These are phyloP conservation scores for Sarocladium kiliense DNA, from an alignment of 2,329 filamentous ascomycete species.

Conservation along the genomic window DNA sequence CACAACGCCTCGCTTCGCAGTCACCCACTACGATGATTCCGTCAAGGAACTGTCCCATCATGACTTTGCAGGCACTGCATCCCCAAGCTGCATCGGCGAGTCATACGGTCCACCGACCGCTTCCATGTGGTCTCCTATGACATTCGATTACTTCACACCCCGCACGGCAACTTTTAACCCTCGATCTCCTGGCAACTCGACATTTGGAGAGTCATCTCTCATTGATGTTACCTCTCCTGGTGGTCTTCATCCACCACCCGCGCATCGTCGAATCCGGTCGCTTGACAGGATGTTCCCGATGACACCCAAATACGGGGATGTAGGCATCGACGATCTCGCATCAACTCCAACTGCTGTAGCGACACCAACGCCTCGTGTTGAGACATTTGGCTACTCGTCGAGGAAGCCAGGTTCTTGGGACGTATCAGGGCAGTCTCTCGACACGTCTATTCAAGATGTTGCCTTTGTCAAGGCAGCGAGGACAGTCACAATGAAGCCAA, in stretches of 20 bases:
- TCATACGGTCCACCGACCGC: constrained; percentile 17
- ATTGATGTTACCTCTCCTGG: constrained; percentile 20
- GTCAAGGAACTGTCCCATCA: constrained; percentile 13
- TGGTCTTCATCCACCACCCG: background rate
- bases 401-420: background rate
- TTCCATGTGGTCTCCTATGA: background rate
- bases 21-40: constrained; percentile 23
- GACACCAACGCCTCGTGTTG: constrained; percentile 1
- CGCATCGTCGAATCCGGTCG: constrained; percentile 26
- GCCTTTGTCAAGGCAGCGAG: constrained; percentile 23
- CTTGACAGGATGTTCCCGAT: constrained; percentile 29
- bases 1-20: constrained; percentile 20
- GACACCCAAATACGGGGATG: constrained; percentile 26
- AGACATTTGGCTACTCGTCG: background rate
- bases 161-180: constrained; percentile 21
- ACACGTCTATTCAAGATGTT: constrained; percentile 16
- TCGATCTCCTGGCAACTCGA: constrained; percentile 28
- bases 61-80: constrained; percentile 15
- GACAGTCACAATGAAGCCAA: constrained; percentile 25
- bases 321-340: constrained; percentile 15
- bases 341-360: background rate
- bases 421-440: too few species aligned
- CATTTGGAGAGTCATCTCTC: constrained; percentile 35
- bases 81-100: constrained; percentile 31
- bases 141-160: background rate